A percentile compares a stretch with the other conserved stretches of the same genome.
Conservation (phyloP, 78 protist genomes). For the Dictyostelium intermedium region DNA sequence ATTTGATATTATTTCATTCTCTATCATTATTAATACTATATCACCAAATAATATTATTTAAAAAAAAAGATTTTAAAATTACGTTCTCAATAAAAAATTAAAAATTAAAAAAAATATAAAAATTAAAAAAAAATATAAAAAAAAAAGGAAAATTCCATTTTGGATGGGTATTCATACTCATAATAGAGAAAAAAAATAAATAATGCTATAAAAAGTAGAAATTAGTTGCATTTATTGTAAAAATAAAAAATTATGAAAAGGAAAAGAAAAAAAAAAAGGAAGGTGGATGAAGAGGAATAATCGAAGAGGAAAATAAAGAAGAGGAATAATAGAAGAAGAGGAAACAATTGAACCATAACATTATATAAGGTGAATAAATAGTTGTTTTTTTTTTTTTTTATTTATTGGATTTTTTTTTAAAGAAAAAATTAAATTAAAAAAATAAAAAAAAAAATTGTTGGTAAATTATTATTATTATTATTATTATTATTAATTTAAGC, state of each 20-base stretch:
- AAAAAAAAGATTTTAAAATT: not conserved
- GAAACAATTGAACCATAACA: not conserved
- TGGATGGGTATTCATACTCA: too few relatives aligned
- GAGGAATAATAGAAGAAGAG: not conserved
- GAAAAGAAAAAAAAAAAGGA: too few relatives aligned
- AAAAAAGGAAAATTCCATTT: not conserved
- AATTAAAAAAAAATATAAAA: not conserved
- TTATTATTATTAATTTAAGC: slow-evolving; percentile 32
- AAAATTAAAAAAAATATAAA: too few relatives aligned
- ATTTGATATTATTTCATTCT: not conserved
- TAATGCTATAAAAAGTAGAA: too few relatives aligned
- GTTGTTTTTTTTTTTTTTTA: not conserved
- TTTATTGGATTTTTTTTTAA: too few relatives aligned
- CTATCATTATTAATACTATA: not conserved
- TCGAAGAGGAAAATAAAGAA: not conserved
- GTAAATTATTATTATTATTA: not conserved
- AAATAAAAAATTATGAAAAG: too few relatives aligned
- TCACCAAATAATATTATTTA: too few relatives aligned
- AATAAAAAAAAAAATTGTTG: too few relatives aligned
- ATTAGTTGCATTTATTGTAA: too few relatives aligned
- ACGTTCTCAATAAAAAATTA: not conserved
- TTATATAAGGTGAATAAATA: not conserved
- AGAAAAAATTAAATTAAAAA: too few relatives aligned
- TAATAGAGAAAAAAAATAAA: too few relatives aligned
- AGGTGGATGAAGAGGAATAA: not conserved